Base-by-base conservation (phyloP, 192 early-diverging fungal species). In the Obelidium mucronatum region DNA sequence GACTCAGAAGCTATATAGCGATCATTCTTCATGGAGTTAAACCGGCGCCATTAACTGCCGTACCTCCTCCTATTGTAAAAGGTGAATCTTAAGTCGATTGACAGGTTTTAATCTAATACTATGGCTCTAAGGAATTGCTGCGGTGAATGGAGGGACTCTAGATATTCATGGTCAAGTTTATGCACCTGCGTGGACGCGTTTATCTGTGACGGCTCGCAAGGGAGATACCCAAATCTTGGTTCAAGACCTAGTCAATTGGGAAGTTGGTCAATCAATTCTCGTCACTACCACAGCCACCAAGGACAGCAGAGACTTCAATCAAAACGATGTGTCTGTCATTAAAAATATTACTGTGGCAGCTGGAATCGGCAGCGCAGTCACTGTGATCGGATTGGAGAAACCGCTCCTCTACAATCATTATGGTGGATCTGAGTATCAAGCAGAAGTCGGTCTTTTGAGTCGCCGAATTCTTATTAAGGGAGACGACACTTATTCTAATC, bases 341-440 rank as follows among this genome's bases (percentile, higher is more conserved):
- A 5, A 64, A 15, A 48, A 44, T 6, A 33, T 78, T n/a, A 33
- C 26, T 2, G 26, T 33, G 28, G 55, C 77, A 17, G 22, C 77
- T 11, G 28, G 55, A 36, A 40, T 74, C 54, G 77, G 77, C 13
- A 6, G 78, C 2, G 48, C 33, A 19, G 63, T 79, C 30, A 40
- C 62, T 11, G 37, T 74, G 22, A 78, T 78, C 30, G 37, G 40
- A 13, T n/a, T 78, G 6, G 53, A 28, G 28, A 17, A 54, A 15
- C 77, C 77, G 8, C 39, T 78, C 13, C 13, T n/a, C 17, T 78
- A 35, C 63, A 73, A 33, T 17, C 77, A 78, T 55, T 78, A 78
- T 56, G 77, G 77, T 4, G 77, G 77, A 19, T 26, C 74, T 19
- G 77, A 78, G 54, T 78, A 78, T 35, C 77, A 78, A 53, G 77